Percentiles rank a stretch among this genome's conserved stretches.
Conservation (phyloP, 176 grass and related monocot genomes). For the Triticum urartu region DNA sequence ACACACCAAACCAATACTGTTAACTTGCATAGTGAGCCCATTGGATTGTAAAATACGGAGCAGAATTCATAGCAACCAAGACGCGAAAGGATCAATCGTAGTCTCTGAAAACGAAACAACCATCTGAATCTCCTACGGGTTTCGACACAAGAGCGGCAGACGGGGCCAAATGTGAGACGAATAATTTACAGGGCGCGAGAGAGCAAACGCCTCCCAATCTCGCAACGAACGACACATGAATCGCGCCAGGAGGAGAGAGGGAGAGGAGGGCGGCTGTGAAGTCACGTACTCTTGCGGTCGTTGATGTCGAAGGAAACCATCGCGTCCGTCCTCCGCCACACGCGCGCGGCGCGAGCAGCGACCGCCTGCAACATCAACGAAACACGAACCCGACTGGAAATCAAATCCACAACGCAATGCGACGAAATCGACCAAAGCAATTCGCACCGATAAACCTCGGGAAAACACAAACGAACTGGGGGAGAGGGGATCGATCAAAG, state of each 20-base stretch:
- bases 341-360: neutral
- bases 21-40: neutral
- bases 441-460: neutral
- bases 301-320: conserved; percentile 92
- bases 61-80: neutral
- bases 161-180: neutral
- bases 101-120: neutral
- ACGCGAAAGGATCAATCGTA: neutral
- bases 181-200: neutral
- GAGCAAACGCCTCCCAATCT: conserved; percentile 7
- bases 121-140: neutral
- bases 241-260: neutral
- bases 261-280: neutral
- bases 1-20: neutral
- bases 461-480: neutral
- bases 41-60: neutral
- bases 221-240: conserved; percentile 15
- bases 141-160: neutral
- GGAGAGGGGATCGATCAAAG: neutral
- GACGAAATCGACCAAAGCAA: neutral
- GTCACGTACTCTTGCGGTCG: conserved; percentile 63
- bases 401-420: neutral
- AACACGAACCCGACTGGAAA: neutral
- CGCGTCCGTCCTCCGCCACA: conserved; percentile 9
- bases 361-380: conserved; percentile 24